Percentiles rank a stretch among this genome's conserved stretches.
Conservation (phyloP, 2,329 filamentous ascomycete species). For the Aureobasidium lini region DNA sequence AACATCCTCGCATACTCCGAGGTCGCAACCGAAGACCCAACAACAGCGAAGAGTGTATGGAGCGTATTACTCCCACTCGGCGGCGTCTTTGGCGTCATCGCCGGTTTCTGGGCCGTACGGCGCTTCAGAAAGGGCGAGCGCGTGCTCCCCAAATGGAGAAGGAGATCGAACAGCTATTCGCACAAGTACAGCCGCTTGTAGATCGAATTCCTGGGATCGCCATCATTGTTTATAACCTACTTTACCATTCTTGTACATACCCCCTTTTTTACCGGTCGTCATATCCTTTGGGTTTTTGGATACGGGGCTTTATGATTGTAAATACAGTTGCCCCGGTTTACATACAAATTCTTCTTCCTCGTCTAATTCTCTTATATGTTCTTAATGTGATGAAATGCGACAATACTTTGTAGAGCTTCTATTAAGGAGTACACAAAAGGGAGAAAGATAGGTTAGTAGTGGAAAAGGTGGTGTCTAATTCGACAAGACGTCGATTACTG, state of each 20-base stretch:
- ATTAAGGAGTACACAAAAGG: no score
- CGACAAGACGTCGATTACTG: no score
- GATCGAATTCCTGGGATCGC: neutral
- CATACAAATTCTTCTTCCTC: no score
- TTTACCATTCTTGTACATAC: slow-evolving; percentile 4
- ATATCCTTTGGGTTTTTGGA: neutral
- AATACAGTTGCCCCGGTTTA: neutral
- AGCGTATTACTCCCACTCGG: neutral
- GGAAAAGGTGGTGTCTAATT: no score
- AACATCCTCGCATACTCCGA: slow-evolving; percentile 16
- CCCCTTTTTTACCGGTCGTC: neutral
- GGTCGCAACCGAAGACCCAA: neutral
- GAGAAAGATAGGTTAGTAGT: no score
- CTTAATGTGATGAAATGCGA: no score
- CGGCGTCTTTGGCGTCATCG: neutral
- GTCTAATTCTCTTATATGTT: no score
- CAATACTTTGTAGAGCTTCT: no score
- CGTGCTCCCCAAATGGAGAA: neutral
- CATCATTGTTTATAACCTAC: neutral
- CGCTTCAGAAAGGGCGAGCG: neutral
- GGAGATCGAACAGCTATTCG: neutral
- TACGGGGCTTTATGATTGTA: neutral
- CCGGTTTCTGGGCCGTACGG: neutral
- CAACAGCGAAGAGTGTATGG: neutral
- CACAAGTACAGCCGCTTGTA: slow-evolving; percentile 10